Evolutionary conservation across 192 early-diverging fungal species (phyloP).

Genomic region (Lobosporangium transversale): DNA sequence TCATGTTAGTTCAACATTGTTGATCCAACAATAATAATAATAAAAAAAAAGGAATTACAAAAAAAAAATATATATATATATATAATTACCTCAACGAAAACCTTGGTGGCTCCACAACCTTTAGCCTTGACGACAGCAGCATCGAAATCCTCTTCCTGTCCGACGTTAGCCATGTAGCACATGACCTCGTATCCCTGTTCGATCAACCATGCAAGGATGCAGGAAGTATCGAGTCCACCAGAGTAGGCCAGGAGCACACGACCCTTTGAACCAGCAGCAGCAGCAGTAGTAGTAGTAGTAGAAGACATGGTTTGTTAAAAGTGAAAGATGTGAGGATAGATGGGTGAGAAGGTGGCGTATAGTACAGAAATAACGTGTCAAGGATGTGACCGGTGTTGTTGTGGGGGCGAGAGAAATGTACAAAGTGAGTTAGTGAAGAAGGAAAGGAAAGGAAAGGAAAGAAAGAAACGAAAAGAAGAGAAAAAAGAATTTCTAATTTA

Average conservation of each 20-base stretch:
- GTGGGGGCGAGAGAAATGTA: not conserved
- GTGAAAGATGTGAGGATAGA: not conserved
- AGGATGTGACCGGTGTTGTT: not conserved
- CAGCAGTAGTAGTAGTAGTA: too few relatives aligned
- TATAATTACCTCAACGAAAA: slow-evolving; percentile 86
- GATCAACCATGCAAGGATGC: slow-evolving; percentile 98
- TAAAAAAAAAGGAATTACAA: not conserved
- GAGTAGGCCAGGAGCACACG: slow-evolving; percentile 96
- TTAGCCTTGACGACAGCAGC: slow-evolving; percentile 93
- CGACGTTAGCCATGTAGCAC: slow-evolving; percentile 97
- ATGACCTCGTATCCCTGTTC: slow-evolving; percentile 98
- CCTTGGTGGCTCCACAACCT: slow-evolving; percentile 90
- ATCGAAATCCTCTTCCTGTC: slow-evolving; percentile 99
- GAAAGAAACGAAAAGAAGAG: not conserved
- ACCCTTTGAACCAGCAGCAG: too few relatives aligned
- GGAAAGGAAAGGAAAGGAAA: not conserved
- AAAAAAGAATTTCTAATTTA: not conserved
- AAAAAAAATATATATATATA: slow-evolving; percentile 2
- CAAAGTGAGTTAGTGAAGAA: not conserved
- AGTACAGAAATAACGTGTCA: not conserved
- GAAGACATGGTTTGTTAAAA: slow-evolving; percentile 29
- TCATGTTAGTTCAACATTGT: too few relatives aligned
- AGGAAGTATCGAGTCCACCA: slow-evolving; percentile 98
- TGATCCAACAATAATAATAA: too few relatives aligned
- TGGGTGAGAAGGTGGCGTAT: slow-evolving; percentile 3